Base-by-base conservation (phyloP, 148 eudicot genomes). In the Chenopodium album region DNA sequence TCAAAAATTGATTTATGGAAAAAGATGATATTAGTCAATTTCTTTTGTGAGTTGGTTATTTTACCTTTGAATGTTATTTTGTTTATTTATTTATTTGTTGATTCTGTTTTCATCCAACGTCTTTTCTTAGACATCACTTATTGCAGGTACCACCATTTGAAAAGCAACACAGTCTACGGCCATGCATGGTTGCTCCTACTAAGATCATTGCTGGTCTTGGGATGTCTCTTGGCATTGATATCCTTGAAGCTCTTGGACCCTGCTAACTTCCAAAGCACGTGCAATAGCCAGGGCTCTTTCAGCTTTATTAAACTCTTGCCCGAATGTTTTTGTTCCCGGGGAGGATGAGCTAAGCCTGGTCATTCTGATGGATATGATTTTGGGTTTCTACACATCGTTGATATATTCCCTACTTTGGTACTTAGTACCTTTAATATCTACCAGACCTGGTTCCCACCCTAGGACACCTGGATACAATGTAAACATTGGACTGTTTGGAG, bases 151-250 rank as follows among this genome's bases (percentile, higher is more conserved):
- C 91, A 79, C 89, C 93, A 67, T 96, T 96, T 90, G 93, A 88
- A 63, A 73, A 89, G 79, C 84, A 87, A 69, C 99, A 96, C 79
- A 97, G 91, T 47, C 75, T 96, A 34, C 82, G 90, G 86, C 98
- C 99, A 37, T 96, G 99, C 90, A 96, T 96, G 99, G 99, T 94
- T 73, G 99, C 99, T 47, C 98, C 99, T 31, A 96, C 99, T 44
- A 96, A 96, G 85, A 96, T 96, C 82, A 91, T 96, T 76, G 98
- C 99, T 78, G 98, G 99, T 50, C 89, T 96, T 75, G 99, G 99
- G 73, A 78, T 96, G 81, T 96, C 99, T 31, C 97, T 96, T 6
- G 99, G 98, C 67, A 90, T 96, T 75, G 99, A 94, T 89, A 94
- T 96, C 52, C 92, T 96, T 75, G 98, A 96, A 90, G 99, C 97